Percentiles rank a stretch among this genome's conserved stretches.
These are phyloP conservation scores for Suillus paluster DNA, from an alignment of 768 basidiomycete species.

Conservation along the genomic window DNA sequence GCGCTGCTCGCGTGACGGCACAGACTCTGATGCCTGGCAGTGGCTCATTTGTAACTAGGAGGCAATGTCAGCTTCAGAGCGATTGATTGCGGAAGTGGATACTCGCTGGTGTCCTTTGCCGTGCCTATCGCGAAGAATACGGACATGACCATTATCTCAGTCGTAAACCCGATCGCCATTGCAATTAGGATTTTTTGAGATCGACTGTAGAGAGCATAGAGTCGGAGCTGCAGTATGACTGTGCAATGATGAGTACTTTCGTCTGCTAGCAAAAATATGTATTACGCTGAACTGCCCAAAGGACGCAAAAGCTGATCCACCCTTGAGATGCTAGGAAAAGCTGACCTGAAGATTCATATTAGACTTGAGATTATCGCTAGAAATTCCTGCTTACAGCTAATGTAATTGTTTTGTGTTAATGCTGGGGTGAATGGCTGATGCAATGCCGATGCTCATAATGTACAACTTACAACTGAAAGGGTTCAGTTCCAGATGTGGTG, in stretches of 20 bases:
- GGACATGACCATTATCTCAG: not conserved
- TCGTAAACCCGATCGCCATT: not conserved
- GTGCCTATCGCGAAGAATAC: not conserved
- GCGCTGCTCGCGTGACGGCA: not conserved
- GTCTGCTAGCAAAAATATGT: not conserved
- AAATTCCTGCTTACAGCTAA: not conserved
- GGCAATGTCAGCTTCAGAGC: not conserved
- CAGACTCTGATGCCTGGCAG: not conserved
- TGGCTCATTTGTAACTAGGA: slow-evolving; percentile 2
- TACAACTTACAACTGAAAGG: slow-evolving; percentile 1
- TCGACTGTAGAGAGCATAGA: slow-evolving; percentile 1
- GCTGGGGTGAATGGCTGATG: not conserved
- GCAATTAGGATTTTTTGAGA: not conserved
- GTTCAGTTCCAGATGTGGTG: not conserved
- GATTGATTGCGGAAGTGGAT: not conserved
- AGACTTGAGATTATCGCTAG: not conserved
- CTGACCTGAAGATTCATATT: not conserved
- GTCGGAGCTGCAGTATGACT: slow-evolving; percentile 7
- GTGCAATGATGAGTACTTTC: not conserved
- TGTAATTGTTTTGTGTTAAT: not conserved
- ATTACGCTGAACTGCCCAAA: slow-evolving; percentile 7
- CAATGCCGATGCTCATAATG: not conserved
- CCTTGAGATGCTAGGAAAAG: not conserved
- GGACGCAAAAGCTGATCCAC: slow-evolving; percentile 3
- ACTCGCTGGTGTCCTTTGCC: not conserved